These are phyloP conservation scores for Vicia villosa DNA, from an alignment of 306 rosid species.

Conservation along the genomic window DNA sequence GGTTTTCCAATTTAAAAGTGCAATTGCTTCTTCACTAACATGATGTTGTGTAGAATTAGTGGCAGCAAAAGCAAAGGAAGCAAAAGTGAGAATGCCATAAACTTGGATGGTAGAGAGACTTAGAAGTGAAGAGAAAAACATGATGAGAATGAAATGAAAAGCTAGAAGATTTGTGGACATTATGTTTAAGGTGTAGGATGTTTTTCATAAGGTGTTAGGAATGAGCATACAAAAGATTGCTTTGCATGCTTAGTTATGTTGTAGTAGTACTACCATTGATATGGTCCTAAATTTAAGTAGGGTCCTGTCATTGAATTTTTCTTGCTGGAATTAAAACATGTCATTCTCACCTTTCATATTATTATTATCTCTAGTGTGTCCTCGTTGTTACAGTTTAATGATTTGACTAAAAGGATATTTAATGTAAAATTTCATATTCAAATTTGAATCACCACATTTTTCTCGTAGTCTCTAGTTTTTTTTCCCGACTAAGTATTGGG, in stretches of 20 bases:
- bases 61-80: conserved; percentile 1
- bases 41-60: conserved; percentile 5
- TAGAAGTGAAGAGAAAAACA: conserved; percentile 13
- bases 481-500: too few relatives aligned
- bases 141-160: background rate
- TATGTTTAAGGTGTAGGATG: conserved; percentile 6
- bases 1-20: conserved; percentile 41
- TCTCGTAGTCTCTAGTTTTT: too few relatives aligned
- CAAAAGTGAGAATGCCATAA: background rate
- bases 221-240: background rate
- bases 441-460: too few relatives aligned
- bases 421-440: too few relatives aligned
- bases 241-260: conserved; percentile 12
- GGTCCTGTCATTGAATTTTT: conserved; percentile 2
- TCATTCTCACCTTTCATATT: background rate
- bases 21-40: conserved; percentile 31
- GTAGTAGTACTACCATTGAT: background rate
- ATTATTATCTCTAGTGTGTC: background rate
- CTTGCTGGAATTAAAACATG: background rate
- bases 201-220: background rate
- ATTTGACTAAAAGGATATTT: too few relatives aligned
- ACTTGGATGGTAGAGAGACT: conserved; percentile 2
- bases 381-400: too few relatives aligned
- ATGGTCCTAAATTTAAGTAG: background rate
- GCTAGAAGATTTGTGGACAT: conserved; percentile 20